Percentiles rank a stretch among this genome's conserved stretches.
phyloP scores from a whole-genome alignment of 257 asterid species.

The Orobanche coerulescens region DNA sequence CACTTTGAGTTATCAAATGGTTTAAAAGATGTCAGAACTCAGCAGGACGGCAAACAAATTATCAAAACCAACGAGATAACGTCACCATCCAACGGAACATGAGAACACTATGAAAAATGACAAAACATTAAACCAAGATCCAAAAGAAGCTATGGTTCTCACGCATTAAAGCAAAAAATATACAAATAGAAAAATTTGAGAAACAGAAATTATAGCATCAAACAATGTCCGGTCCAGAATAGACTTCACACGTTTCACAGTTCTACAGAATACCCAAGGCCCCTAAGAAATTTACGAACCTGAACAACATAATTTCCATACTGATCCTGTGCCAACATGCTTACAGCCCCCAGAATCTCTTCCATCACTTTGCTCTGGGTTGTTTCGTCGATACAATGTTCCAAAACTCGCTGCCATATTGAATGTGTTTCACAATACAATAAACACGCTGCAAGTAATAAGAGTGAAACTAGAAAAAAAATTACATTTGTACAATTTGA shows the following conservation, averaged over 20 bases:
- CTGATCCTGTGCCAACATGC: conserved; percentile 94
- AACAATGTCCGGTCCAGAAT: not conserved
- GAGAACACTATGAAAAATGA: no score
- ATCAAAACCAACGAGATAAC: not conserved
- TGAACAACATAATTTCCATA: conserved; percentile 95
- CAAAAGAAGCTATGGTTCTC: no score
- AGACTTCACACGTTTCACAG: no score
- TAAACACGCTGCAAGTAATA: not conserved
- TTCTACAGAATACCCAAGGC: no score
- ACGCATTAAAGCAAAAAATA: not conserved
- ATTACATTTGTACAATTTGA: not conserved
- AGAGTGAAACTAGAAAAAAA: not conserved
- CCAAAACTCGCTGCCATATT: conserved; percentile 67
- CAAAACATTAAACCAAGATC: no score
- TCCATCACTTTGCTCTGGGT: conserved; percentile 90
- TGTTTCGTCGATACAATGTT: conserved; percentile 59
- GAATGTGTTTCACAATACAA: conserved; percentile 12
- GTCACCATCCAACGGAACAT: no score
- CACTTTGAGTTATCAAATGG: not conserved
- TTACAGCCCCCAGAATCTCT: conserved; percentile 79
- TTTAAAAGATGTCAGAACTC: not conserved
- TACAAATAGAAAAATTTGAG: no score
- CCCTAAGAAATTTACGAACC: conserved; percentile 34
- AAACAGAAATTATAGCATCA: no score
- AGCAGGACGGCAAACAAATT: not conserved